Evolutionary conservation across 202 grass and related monocot species (phyloP).

Genomic region (Digitaria exilis): DNA sequence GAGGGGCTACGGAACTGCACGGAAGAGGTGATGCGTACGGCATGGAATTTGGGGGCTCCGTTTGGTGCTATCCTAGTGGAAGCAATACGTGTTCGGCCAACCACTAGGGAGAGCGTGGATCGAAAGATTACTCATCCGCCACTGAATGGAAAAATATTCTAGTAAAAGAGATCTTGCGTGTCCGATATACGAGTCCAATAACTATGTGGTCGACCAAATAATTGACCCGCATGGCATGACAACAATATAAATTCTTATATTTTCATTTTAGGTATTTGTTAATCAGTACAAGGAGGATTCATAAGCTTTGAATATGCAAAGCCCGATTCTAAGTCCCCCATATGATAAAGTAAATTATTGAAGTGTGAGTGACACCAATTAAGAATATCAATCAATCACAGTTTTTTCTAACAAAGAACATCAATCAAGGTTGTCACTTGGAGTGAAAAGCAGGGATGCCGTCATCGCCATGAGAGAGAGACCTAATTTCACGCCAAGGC

Average conservation of each 20-base stretch:
- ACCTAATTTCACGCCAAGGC: neutral
- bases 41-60: neutral
- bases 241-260: neutral
- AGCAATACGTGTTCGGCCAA: neutral
- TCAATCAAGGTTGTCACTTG: neutral
- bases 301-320: neutral
- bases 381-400: no score
- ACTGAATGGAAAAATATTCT: neutral
- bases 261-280: neutral
- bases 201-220: neutral
- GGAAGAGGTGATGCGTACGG: neutral
- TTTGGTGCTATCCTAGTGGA: neutral
- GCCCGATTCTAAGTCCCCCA: neutral
- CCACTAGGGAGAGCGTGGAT: neutral
- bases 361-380: neutral
- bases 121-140: neutral
- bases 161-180: neutral
- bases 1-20: conserved; percentile 41
- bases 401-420: neutral
- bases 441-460: neutral
- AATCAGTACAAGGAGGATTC: neutral
- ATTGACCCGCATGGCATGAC: neutral
- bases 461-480: neutral
- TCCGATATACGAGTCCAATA: neutral
- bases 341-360: neutral